Evolutionary conservation across 2,329 filamentous ascomycete genomes (phyloP).

Genomic region (Colletotrichum tropicale): DNA sequence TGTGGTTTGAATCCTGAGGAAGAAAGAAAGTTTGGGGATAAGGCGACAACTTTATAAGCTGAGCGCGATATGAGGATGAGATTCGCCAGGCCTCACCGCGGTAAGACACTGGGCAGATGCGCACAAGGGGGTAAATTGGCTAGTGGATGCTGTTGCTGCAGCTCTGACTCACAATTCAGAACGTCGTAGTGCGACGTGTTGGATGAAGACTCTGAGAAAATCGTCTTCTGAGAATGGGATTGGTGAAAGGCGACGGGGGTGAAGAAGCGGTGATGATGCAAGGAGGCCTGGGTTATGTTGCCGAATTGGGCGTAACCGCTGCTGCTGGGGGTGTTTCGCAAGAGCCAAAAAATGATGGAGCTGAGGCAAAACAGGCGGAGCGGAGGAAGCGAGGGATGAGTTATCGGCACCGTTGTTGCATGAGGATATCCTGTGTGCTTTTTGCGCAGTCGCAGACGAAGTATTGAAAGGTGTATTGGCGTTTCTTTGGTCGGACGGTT

Average conservation of each 20-base stretch:
- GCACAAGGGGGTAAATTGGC: slow-evolving; percentile 14
- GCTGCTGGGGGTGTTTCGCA: slow-evolving; percentile 34
- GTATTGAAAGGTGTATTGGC: neutral
- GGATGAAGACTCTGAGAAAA: slow-evolving; percentile 8
- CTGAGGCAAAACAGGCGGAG: slow-evolving; percentile 27
- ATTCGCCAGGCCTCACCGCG: neutral
- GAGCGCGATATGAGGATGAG: slow-evolving; percentile 29
- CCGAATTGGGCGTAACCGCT: slow-evolving; percentile 40
- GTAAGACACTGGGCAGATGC: neutral
- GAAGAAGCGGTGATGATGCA: slow-evolving; percentile 25
- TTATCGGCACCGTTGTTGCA: slow-evolving; percentile 24
- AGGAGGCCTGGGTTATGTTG: slow-evolving; percentile 26
- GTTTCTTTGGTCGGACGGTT: slow-evolving; percentile 8
- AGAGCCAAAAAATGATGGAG: slow-evolving; percentile 18
- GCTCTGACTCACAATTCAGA: slow-evolving; percentile 23
- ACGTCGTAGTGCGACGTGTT: slow-evolving; percentile 21
- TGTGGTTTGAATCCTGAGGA: neutral
- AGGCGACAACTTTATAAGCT: slow-evolving; percentile 21
- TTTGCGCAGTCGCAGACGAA: slow-evolving; percentile 10
- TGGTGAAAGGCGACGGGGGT: slow-evolving; percentile 19
- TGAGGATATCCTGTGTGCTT: slow-evolving; percentile 4
- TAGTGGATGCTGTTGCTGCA: slow-evolving; percentile 18
- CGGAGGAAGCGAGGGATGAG: slow-evolving; percentile 26
- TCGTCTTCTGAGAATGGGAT: slow-evolving; percentile 39
- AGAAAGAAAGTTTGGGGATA: slow-evolving; percentile 21